Percentiles rank a stretch among this genome's conserved stretches.
Conservation (phyloP, 208 protist genomes). For the Leishmania lainsoni region DNA sequence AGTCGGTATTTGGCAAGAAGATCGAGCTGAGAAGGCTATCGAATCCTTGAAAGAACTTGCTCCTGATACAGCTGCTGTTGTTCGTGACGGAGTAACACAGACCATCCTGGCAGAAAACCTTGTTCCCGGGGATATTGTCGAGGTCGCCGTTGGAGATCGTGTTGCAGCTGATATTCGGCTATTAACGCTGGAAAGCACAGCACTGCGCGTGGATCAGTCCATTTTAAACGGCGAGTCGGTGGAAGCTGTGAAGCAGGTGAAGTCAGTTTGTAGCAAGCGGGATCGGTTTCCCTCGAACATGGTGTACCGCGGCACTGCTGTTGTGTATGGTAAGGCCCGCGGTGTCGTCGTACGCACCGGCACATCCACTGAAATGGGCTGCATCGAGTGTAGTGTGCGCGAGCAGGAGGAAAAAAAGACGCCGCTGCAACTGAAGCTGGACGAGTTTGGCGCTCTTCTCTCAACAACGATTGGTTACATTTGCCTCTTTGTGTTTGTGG, state of each 20-base stretch:
- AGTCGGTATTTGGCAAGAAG: constrained; percentile 94
- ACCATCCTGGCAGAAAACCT: constrained; percentile 79
- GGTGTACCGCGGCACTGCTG: constrained; percentile 93
- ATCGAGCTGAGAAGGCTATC: constrained; percentile 91
- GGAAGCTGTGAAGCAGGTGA: constrained; percentile 69
- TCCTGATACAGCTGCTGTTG: constrained; percentile 58
- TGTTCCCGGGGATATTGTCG: constrained; percentile 96
- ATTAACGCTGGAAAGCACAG: constrained; percentile 85
- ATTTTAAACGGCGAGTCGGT: constrained; percentile 96
- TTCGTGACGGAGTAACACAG: constrained; percentile 63
- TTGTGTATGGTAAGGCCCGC: constrained; percentile 90
- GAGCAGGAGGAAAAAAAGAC: constrained; percentile 91
- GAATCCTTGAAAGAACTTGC: constrained; percentile 83
- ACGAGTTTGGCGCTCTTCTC: constrained; percentile 95
- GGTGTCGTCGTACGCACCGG: constrained; percentile 95
- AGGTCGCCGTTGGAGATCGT: constrained; percentile 93
- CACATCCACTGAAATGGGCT: constrained; percentile 92
- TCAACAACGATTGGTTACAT: constrained; percentile 92
- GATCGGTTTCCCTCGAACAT: constrained; percentile 88
- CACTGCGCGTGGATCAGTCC: constrained; percentile 87
- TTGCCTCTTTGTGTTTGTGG: constrained; percentile 87
- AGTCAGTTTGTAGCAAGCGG: constrained; percentile 34
- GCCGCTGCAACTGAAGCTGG: constrained; percentile 95
- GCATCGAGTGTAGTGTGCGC: constrained; percentile 89
- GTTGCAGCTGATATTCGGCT: constrained; percentile 96